A percentile compares a stretch with the other conserved stretches of the same genome.
Conservation (phyloP, 129 eudicot genomes). For the Lactuca saligna region DNA sequence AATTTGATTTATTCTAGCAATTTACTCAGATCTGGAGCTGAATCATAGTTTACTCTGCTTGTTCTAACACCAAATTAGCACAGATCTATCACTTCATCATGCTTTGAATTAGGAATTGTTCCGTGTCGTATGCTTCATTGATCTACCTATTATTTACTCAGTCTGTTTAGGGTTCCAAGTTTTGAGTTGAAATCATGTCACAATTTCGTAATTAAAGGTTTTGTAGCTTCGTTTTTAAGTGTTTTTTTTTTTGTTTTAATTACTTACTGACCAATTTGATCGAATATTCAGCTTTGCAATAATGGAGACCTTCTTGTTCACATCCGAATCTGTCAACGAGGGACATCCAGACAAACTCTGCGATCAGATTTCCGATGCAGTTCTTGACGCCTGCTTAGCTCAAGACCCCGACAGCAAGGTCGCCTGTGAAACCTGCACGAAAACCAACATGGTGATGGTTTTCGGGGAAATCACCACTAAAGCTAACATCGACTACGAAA, state of each 20-base stretch:
- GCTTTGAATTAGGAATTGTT: constrained; percentile 2
- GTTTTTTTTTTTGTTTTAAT: too few relatives aligned
- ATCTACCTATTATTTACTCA: neutral
- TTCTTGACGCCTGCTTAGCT: constrained; percentile 61
- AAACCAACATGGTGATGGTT: constrained; percentile 71
- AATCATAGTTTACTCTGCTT: neutral
- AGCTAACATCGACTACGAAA: constrained; percentile 55
- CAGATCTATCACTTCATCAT: constrained; percentile 8
- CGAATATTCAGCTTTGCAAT: constrained; percentile 20
- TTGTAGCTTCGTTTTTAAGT: neutral
- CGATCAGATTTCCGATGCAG: constrained; percentile 64
- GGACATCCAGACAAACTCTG: constrained; percentile 82
- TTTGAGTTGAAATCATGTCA: neutral
- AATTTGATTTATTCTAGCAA: constrained; percentile 1
- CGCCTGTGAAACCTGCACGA: constrained; percentile 72
- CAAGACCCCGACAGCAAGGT: constrained; percentile 73
- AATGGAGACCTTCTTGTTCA: constrained; percentile 71
- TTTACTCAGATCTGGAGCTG: constrained; percentile 28
- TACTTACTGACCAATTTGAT: neutral
- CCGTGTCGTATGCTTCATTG: neutral
- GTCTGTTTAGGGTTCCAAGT: neutral
- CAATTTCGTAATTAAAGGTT: neutral
- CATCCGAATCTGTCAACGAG: constrained; percentile 73
- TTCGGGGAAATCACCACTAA: constrained; percentile 74
- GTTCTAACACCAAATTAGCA: neutral